Conservation (phyloP, 768 basidiomycete genomes). For the Panellus pusillus region DNA sequence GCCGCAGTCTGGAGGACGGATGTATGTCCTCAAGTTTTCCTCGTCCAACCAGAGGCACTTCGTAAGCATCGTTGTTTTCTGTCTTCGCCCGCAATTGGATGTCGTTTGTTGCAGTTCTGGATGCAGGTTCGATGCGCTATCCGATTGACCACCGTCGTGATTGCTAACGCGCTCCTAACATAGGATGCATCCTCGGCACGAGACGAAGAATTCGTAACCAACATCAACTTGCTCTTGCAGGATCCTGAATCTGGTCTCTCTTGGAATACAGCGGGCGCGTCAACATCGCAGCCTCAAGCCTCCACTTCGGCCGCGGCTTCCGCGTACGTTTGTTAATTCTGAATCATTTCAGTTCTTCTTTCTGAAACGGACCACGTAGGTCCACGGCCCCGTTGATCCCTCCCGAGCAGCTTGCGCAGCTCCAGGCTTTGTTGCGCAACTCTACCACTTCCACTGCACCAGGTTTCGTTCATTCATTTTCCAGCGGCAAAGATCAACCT, state of each 20-base stretch:
- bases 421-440: constrained; percentile 51
- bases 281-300: constrained; percentile 39
- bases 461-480: constrained; percentile 26
- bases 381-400: constrained; percentile 28
- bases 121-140: constrained; percentile 61
- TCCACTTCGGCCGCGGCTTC: constrained; percentile 45
- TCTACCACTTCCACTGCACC: constrained; percentile 26
- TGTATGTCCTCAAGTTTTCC: constrained; percentile 88
- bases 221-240: constrained; percentile 68
- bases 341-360: background rate
- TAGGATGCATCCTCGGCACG: constrained; percentile 68
- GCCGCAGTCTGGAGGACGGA: constrained; percentile 65
- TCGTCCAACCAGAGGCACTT: constrained; percentile 90
- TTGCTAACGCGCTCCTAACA: background rate
- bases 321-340: constrained; percentile 19
- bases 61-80: constrained; percentile 47
- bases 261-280: constrained; percentile 47
- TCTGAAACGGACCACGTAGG: constrained; percentile 9
- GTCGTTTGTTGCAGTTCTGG: constrained; percentile 64
- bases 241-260: constrained; percentile 62
- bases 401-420: constrained; percentile 66
- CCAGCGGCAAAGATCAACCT: background rate
- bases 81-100: constrained; percentile 2
- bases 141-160: constrained; percentile 2
- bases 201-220: constrained; percentile 71